Evolutionary conservation across 805 yeast species (phyloP), one percentile per base, ranked within the genome.

Genomic region (Schwanniomyces vanrijiae): DNA sequence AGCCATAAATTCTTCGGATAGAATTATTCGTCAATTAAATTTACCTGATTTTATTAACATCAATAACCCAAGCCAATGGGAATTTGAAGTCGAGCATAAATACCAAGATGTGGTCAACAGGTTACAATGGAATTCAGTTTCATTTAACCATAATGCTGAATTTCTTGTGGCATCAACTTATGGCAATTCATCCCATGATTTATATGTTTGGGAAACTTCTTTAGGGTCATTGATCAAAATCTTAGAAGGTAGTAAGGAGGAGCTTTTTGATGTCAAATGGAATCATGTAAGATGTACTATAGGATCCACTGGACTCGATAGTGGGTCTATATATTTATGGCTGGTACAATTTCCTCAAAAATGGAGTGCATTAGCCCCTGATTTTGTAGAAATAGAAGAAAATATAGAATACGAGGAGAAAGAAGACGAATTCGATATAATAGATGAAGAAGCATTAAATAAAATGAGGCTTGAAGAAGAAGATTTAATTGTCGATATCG

Each of bases 321-420:
- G 88, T 26, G 97, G 97, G 1, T 74, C 82, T 33, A 78, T 91
- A 1, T 90, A 88, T 60, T 61, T 87, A 35, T 92, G 97, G 97
- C 80, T 86, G 42, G 78, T 88, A 8, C 79, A 80, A 34, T 81
- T 88, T 18, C 95, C 96, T 0, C 97, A 90, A 57, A 87, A 88
- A 66, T 91, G 98, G 98, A 86, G 95, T 64, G 96, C 97, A 0
- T 71, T 91, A 56, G 97, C 97, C 0, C 97, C 97, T 0, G 98
- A 92, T 64, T 91, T 92, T 62, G 96, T 87, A 41, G 97, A 91
- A 64, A 84, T 91, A 37, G 97, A 91, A 60, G 96, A 90, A 58
- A 92, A 90, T 59, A 85, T 88, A 8, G 90, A 87, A 48, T 91
- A 92, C 60, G 82, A 83, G 54, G 98, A 91, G 60, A 77, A 78